Conservation (phyloP, 805 yeast genomes). For the Kodamaea laetipori region DNA sequence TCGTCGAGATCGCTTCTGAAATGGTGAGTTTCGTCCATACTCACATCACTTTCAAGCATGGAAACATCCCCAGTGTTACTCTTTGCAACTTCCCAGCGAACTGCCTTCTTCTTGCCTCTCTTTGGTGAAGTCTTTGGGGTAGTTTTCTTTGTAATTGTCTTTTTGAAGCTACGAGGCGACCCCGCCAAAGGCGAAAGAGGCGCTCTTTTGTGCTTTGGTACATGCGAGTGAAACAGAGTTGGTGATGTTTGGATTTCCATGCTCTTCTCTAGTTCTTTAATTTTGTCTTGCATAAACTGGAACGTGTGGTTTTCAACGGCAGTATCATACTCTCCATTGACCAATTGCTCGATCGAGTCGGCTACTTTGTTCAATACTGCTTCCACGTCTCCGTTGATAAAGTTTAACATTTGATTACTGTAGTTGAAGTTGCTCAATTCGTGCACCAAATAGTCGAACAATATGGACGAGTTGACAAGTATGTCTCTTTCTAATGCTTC, state of each 20-base stretch:
- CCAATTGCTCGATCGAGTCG: conserved; percentile 22
- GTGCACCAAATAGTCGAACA: conserved; percentile 51
- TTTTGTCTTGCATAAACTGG: conserved; percentile 28
- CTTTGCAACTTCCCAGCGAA: conserved; percentile 16
- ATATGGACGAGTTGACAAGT: conserved; percentile 54
- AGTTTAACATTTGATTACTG: background rate
- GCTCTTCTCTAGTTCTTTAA: conserved; percentile 16
- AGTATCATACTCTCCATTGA: conserved; percentile 39
- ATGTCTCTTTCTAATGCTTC: conserved; percentile 56
- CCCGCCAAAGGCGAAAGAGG: conserved; percentile 33
- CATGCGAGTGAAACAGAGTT: conserved; percentile 13
- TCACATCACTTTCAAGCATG: conserved; percentile 31
- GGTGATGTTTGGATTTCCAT: background rate
- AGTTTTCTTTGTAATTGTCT: conserved; percentile 18
- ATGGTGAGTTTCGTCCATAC: conserved; percentile 27
- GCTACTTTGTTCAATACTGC: background rate
- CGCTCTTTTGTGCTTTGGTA: conserved; percentile 21
- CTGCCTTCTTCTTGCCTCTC: conserved; percentile 10
- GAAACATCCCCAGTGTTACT: conserved; percentile 9
- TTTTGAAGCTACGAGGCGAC: conserved; percentile 28
- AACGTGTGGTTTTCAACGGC: conserved; percentile 34
- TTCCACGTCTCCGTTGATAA: background rate
- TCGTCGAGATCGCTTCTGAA: conserved; percentile 27
- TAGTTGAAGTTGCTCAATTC: conserved; percentile 23
- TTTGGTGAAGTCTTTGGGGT: conserved; percentile 13